Percentiles rank a stretch among this genome's conserved stretches.
phyloP scores from a whole-genome alignment of 345 rosid genomes.

The Iberis pinnata region DNA sequence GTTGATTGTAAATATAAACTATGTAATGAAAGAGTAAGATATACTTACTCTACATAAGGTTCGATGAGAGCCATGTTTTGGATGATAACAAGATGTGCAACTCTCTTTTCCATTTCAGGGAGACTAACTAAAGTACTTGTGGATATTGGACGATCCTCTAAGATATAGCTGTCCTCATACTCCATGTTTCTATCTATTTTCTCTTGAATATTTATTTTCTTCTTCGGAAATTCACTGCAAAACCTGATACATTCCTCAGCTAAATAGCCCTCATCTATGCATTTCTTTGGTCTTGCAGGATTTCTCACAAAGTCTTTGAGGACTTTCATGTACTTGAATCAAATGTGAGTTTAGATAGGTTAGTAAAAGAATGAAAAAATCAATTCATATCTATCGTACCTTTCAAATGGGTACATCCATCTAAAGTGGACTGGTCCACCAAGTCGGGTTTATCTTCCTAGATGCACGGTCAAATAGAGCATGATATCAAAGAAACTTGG shows the following conservation, averaged over 20 bases:
- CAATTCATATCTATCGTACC: too few species aligned
- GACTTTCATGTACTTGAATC: not conserved
- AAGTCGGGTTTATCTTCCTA: not conserved
- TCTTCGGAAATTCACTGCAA: not conserved
- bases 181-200: not conserved
- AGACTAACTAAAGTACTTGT: not conserved
- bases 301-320: not conserved
- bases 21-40: not conserved
- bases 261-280: not conserved
- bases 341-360: too few species aligned
- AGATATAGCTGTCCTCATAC: not conserved
- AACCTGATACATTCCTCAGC: not conserved
- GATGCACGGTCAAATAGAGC: not conserved
- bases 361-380: too few species aligned
- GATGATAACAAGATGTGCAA: too few species aligned
- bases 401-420: not conserved
- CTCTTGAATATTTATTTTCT: not conserved
- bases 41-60: not conserved
- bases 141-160: not conserved
- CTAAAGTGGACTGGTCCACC: constrained; percentile 8
- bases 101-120: too few species aligned
- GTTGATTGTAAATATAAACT: not conserved
- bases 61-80: not conserved
- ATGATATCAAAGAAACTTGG: constrained; percentile 4
- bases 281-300: not conserved